Base-by-base conservation (phyloP, 2,329 filamentous ascomycete species). In the Xylaria sp. region DNA sequence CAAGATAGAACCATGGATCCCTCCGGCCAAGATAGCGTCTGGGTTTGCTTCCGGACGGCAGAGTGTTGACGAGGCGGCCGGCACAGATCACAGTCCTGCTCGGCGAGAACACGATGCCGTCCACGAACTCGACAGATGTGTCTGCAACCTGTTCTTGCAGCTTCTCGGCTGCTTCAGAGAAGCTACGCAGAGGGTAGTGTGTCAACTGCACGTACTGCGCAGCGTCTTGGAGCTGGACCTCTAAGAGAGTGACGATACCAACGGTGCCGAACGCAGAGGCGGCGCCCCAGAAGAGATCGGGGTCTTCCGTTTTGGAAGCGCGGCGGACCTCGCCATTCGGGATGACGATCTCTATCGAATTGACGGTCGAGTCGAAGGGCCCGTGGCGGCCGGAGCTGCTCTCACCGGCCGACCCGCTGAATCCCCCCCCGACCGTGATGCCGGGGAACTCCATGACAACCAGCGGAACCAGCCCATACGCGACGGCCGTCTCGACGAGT, bases 1-100 rank as follows among this genome's bases (percentile, higher is more conserved):
- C 90, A 2, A 93, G 79, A 66, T 92, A 93, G 74, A 92, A 92
- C 92, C 91, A 94, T 0, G 89, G 87, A 70, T 94, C 91, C 3
- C 76, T 77, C 0, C 85, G 79, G 11, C 85, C 81, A n/a, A 84
- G 85, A 76, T 92, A 91, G 0, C 75, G 80, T 27, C 78, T 79
- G 0, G 79, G 72, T 50, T 74, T 75, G 2, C 69, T 66, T 1
- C 76, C 78, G 0, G 74, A 61, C 0, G 82, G 82, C 0, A 82
- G 44, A 27, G 79, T 74, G 57, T 90, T 81, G 0, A 83, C 83
- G 17, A 91, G 79, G 10, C 80, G 81, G 0, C 91, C 91, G 0
- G 84, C 82, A 75, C 90, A 90, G 49, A 92, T 78, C 0, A 91
- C 83, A 0, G 87, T 86, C 5, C 80, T 81, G 20, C 81, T 79